These are phyloP conservation scores for barrel medic (Medicago truncatula) DNA, from an alignment of 306 rosid genomes.

Conservation along the genomic window MtrunA17r5.0-ANR NC_053046.1:33247001-33247500, in stretches of 20 bases:
- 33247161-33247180: slow-evolving; percentile 46
- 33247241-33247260: slow-evolving; percentile 31
- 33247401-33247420: slow-evolving; percentile 43
- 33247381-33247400: neutral
- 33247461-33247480: slow-evolving; percentile 66
- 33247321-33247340: slow-evolving; percentile 11
- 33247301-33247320: neutral
- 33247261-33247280: slow-evolving; percentile 10
- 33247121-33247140: slow-evolving; percentile 65
- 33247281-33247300: slow-evolving; percentile 44
- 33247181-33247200: slow-evolving; percentile 50
- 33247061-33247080: neutral
- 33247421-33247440: slow-evolving; percentile 29
- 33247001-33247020: neutral
- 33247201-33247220: neutral
- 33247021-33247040: neutral
- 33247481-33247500: slow-evolving; percentile 41
- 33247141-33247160: slow-evolving; percentile 47
- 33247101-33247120: slow-evolving; percentile 56
- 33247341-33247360: neutral
- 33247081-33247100: neutral
- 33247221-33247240: slow-evolving; percentile 44
- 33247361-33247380: slow-evolving; percentile 8
- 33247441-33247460: slow-evolving; percentile 51
- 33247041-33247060: neutral